These are phyloP conservation scores for Penicillium canescens DNA, from an alignment of 495 filamentous ascomycete genomes.

Conservation along the genomic window DNA sequence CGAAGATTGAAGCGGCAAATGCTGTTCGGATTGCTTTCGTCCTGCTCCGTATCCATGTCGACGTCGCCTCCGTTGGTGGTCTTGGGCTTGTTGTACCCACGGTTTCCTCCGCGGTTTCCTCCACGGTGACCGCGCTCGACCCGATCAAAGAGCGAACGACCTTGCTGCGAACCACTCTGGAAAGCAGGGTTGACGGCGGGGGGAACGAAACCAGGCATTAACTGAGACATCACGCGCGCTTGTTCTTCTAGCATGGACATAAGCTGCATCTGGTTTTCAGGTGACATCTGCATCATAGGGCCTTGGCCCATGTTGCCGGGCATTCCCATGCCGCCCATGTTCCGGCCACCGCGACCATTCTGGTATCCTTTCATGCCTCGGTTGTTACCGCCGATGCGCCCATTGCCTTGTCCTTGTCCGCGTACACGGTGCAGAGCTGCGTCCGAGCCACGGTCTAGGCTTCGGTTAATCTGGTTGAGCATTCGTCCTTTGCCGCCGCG, in stretches of 20 bases:
- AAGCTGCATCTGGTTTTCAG: conserved; percentile 75
- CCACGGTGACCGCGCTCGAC: conserved; percentile 52
- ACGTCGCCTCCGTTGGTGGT: conserved; percentile 30
- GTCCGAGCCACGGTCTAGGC: conserved; percentile 77
- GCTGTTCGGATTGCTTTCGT: conserved; percentile 53
- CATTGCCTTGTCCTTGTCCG: conserved; percentile 67
- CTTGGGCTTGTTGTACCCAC: conserved; percentile 25
- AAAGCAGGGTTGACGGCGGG: conserved; percentile 58
- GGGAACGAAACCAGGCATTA: conserved; percentile 50
- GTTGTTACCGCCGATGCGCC: conserved; percentile 73
- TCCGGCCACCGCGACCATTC: conserved; percentile 47
- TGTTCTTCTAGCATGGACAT: conserved; percentile 88
- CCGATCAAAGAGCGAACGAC: conserved; percentile 78
- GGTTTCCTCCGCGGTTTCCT: conserved; percentile 32
- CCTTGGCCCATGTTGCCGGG: conserved; percentile 42
- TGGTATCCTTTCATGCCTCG: conserved; percentile 69
- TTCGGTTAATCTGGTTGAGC: conserved; percentile 82
- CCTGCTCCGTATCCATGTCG: conserved; percentile 50
- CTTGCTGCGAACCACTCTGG: conserved; percentile 41
- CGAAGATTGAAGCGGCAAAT: conserved; percentile 82
- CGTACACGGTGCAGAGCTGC: conserved; percentile 79
- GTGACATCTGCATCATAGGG: conserved; percentile 56
- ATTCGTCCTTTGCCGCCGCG: conserved; percentile 67
- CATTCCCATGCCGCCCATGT: conserved; percentile 52
- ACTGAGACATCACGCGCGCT: conserved; percentile 77